A percentile compares a stretch with the other conserved stretches of the same genome.
Conservation (phyloP, 1,139 yeast species). For the Candida labiduridarum region DNA sequence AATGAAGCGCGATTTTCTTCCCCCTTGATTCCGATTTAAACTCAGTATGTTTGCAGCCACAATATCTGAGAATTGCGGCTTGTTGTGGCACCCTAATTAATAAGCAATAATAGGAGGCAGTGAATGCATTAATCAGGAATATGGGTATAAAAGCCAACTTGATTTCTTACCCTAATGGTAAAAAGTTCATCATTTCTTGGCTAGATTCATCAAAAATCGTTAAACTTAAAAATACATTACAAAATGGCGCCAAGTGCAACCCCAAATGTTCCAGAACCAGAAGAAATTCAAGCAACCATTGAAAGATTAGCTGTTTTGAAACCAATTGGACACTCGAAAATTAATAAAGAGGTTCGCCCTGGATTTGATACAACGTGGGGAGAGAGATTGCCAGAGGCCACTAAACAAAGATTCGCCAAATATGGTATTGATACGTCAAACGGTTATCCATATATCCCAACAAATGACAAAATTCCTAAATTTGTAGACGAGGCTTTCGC, state of each 20-base stretch:
- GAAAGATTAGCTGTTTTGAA: constrained; percentile 21
- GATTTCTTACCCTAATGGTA: no score
- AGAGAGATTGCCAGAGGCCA: constrained; percentile 33
- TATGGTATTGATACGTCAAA: constrained; percentile 32
- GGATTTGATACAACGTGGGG: constrained; percentile 21
- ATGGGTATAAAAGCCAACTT: no score
- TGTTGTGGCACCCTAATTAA: not conserved
- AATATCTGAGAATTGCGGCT: no score
- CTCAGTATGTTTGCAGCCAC: no score
- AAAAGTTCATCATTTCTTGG: no score
- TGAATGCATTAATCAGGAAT: no score
- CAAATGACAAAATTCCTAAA: constrained; percentile 40
- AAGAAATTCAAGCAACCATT: constrained; percentile 20
- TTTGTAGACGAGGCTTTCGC: constrained; percentile 54
- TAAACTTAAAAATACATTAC: no score
- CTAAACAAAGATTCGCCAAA: constrained; percentile 29
- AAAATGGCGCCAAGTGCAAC: constrained; percentile 9
- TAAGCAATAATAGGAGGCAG: not conserved
- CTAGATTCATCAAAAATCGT: no score
- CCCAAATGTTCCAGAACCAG: constrained; percentile 2
- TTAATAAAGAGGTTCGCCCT: constrained; percentile 10
- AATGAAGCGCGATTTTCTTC: no score
- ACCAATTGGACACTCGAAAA: constrained; percentile 21
- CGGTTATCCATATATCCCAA: constrained; percentile 35
- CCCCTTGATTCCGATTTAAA: no score